Base-by-base conservation (phyloP, 257 asterid genomes). In the Petunia axillaris region DNA sequence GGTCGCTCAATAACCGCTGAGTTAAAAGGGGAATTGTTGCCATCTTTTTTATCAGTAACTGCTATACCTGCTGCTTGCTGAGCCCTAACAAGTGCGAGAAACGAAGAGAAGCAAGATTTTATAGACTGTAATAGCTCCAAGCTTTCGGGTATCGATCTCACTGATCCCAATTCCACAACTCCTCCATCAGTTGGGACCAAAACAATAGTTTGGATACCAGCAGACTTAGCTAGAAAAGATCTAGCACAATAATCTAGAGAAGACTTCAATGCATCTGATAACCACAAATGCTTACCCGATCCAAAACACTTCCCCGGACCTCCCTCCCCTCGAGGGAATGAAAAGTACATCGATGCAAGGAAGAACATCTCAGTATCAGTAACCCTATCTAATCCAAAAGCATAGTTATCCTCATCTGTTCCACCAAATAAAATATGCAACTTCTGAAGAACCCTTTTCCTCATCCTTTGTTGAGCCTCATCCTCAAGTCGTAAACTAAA, bases 331-430 rank as follows among this genome's bases (percentile, higher is more conserved):
- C 85, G 77, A 10, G 97, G 94, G 64, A 96, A 96, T 59, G 92
- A 90, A 35, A 96, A 96, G 87, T 96, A 96, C 99, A 96, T 96
- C 1, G 99, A 96, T 0, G 98, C 98, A 3, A 96, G 92, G 79
- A 96, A 96, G 87, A 96, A 96, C 98, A 96, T 89, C 85, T 96
- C 99, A 4, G 96, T 92, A 81, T 96, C 98, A 0, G 99, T 96
- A 59, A 96, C 97, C 88, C 88, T 89, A 85, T 96, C 99, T 91
- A 96, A 84, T 38, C 95, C 99, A 78, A 91, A 87, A 43, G 98
- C 97, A 77, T 90, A 96, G 80, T 92, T 87, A 62, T 91, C 98
- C 48, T 96, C 98, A 41, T 94, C 97, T 0, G 85, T 81, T 2
- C 96, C 99, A 54, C 97, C 99, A 81, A 94, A 96, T 84, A 88